phyloP scores from a whole-genome alignment of 441 rosid species.

The Arabidopsis hybrid region DNA sequence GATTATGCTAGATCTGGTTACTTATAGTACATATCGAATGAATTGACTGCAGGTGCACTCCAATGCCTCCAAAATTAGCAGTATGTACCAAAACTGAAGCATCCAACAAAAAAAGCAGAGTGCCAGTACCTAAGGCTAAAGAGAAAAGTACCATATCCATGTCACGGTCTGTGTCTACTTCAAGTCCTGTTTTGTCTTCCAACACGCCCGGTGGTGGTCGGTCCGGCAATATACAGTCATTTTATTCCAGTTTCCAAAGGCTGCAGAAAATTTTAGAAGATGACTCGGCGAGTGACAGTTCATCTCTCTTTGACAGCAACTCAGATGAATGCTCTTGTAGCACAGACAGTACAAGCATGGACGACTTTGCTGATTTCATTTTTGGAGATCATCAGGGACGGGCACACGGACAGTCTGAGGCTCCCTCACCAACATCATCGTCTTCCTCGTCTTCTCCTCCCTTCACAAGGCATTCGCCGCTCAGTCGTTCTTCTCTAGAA shows the following conservation, averaged over 20 bases:
- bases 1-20: conserved; percentile 10
- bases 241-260: conserved; percentile 67
- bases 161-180: conserved; percentile 46
- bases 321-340: conserved; percentile 92
- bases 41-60: conserved; percentile 75
- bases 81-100: conserved; percentile 58
- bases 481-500: conserved; percentile 45
- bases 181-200: conserved; percentile 42
- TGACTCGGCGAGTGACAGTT: conserved; percentile 87
- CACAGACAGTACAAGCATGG: conserved; percentile 82
- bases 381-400: conserved; percentile 63
- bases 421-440: conserved; percentile 65
- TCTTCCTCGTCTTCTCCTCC: conserved; percentile 73
- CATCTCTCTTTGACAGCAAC: conserved; percentile 84
- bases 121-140: conserved; percentile 49
- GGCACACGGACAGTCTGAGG: conserved; percentile 56
- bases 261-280: conserved; percentile 73
- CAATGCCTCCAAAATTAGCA: conserved; percentile 78
- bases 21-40: conserved; percentile 20
- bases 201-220: conserved; percentile 44
- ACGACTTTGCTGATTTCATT: conserved; percentile 77
- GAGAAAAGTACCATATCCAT: conserved; percentile 40
- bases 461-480: conserved; percentile 53
- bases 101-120: conserved; percentile 27
- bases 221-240: conserved; percentile 62